Percentiles rank a stretch among this genome's conserved stretches.
phyloP scores from a whole-genome alignment of 169 alveolate species.

The Plasmodium inui region DNA sequence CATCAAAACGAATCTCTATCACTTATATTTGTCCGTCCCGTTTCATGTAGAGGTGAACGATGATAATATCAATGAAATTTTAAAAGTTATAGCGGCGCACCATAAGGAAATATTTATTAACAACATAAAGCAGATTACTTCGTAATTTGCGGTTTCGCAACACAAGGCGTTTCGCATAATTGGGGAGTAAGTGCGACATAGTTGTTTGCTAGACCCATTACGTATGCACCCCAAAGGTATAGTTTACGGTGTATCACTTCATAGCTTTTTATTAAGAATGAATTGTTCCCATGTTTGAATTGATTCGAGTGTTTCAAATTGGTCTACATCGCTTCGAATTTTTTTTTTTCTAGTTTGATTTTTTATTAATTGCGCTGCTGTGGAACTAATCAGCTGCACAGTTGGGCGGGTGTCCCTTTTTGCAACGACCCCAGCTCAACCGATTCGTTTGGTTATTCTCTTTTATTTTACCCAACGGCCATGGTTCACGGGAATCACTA shows the following conservation, averaged over 20 bases:
- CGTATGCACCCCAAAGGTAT: neutral
- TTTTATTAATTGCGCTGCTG: neutral
- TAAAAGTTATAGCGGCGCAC: slow-evolving; percentile 53
- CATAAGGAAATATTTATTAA: slow-evolving; percentile 73
- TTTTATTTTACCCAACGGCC: neutral
- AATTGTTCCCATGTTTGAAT: neutral
- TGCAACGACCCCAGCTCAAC: neutral
- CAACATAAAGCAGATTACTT: slow-evolving; percentile 67
- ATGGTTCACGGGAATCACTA: neutral
- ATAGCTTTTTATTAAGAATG: neutral
- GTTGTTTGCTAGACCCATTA: neutral
- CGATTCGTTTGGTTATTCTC: neutral
- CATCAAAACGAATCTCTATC: slow-evolving; percentile 61
- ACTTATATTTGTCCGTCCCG: slow-evolving; percentile 67
- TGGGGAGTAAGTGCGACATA: neutral
- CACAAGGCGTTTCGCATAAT: neutral
- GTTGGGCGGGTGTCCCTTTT: neutral
- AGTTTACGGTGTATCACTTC: neutral
- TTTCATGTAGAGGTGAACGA: slow-evolving; percentile 63
- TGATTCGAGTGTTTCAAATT: neutral
- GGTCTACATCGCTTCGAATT: neutral
- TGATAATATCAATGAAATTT: slow-evolving; percentile 69
- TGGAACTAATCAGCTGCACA: neutral
- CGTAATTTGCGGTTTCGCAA: neutral
- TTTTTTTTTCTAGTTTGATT: slow-evolving; percentile 2